A percentile compares a stretch with the other conserved stretches of the same genome.
Evolutionary conservation across 2,329 filamentous ascomycete species (phyloP).

Genomic region (Colletotrichum noveboracense): DNA sequence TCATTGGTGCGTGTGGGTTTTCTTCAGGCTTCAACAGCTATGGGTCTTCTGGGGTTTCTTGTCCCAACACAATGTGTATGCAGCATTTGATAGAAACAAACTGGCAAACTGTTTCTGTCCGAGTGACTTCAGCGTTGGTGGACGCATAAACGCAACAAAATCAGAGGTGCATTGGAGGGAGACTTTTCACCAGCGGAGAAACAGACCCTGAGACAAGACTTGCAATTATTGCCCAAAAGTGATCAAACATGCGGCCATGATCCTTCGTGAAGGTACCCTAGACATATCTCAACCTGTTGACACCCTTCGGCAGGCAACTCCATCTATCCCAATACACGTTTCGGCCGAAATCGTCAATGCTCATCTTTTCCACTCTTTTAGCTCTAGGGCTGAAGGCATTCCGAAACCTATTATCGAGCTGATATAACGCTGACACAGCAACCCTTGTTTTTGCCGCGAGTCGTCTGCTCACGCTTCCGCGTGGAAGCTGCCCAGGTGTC

Average conservation of each 20-base stretch:
- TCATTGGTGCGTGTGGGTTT: neutral
- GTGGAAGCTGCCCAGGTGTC: neutral
- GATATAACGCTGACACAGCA: neutral
- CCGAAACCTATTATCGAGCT: neutral
- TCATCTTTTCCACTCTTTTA: neutral
- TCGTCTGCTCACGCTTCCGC: neutral
- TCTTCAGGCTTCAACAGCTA: neutral
- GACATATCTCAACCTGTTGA: neutral
- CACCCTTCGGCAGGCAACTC: neutral
- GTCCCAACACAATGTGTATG: neutral
- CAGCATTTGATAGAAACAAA: neutral
- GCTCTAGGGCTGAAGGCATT: neutral
- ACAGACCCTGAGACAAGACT: neutral
- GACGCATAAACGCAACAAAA: neutral
- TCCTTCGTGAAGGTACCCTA: neutral
- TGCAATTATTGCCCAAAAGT: neutral
- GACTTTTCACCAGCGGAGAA: neutral
- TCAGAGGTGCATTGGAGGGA: neutral
- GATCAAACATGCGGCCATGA: neutral
- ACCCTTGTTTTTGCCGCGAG: neutral
- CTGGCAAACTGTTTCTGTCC: neutral
- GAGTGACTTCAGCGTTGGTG: neutral
- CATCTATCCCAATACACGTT: neutral
- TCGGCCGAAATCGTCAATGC: slow-evolving; percentile 33
- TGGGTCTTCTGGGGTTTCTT: neutral